Conservation (phyloP, 2,329 filamentous ascomycete species). For the Corniculantispora saksenae region DNA sequence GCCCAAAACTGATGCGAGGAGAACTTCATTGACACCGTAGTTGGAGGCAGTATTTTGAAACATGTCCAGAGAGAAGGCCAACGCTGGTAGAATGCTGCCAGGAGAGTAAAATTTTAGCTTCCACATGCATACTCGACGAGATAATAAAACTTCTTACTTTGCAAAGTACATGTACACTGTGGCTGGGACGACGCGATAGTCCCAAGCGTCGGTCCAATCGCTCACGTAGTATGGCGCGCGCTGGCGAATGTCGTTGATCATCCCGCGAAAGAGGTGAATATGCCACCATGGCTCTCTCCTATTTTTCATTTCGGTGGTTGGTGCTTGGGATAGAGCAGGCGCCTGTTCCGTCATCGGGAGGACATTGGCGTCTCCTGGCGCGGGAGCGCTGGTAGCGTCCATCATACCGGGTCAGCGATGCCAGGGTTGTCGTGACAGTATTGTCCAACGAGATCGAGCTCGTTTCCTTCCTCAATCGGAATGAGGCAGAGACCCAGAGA, state of each 20-base stretch:
- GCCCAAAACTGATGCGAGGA: constrained; percentile 82
- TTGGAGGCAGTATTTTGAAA: constrained; percentile 82
- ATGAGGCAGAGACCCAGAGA: too few species aligned
- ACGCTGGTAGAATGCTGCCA: constrained; percentile 75
- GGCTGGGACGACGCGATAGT: constrained; percentile 83
- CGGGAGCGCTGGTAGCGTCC: background rate
- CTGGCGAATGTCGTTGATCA: constrained; percentile 75
- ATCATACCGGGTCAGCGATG: background rate
- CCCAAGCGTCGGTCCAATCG: constrained; percentile 86
- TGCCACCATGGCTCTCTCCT: constrained; percentile 64
- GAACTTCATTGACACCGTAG: constrained; percentile 87
- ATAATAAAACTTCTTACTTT: constrained; percentile 63
- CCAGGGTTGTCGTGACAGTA: too few species aligned
- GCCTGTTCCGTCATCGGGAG: constrained; percentile 6
- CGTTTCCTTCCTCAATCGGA: too few species aligned
- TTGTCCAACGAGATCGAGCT: too few species aligned
- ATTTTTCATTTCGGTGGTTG: background rate
- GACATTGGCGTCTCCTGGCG: background rate
- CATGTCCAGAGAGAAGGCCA: constrained; percentile 92
- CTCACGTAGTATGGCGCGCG: constrained; percentile 76
- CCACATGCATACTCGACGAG: background rate
- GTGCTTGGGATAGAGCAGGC: background rate
- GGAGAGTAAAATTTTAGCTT: constrained; percentile 20
- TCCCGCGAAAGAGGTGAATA: constrained; percentile 73
- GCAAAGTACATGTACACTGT: constrained; percentile 96